These are phyloP conservation scores for Tuctoria greenei DNA, from an alignment of 176 grass and related monocot species.

Conservation along the genomic window DNA sequence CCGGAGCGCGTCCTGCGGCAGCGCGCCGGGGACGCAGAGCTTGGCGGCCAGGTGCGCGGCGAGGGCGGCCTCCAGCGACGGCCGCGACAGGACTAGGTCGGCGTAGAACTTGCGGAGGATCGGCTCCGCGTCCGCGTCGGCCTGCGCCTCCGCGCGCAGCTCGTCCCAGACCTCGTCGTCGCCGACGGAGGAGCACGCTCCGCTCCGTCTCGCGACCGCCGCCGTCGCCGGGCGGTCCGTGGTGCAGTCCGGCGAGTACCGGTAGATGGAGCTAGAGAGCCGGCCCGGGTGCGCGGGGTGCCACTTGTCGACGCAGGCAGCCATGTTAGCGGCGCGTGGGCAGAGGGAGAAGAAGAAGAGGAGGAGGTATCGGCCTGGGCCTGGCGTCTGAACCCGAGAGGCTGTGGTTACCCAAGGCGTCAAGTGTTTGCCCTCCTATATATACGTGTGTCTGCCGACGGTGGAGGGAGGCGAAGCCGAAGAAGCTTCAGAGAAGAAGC, in stretches of 20 bases:
- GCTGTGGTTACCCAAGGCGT: background rate
- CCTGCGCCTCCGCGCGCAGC: conserved; percentile 63
- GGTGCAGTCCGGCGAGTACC: background rate
- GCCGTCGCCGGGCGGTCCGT: background rate
- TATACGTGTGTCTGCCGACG: conserved; percentile 35
- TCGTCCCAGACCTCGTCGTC: conserved; percentile 56
- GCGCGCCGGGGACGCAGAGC: conserved; percentile 52
- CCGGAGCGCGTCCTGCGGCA: conserved; percentile 50
- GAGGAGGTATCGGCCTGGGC: background rate
- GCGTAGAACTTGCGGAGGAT: conserved; percentile 59
- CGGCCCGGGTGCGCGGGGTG: conserved; percentile 18
- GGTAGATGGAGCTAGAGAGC: conserved; percentile 21
- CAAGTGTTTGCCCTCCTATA: conserved; percentile 35
- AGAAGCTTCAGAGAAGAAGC: conserved; percentile 49
- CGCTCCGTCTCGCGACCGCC: background rate
- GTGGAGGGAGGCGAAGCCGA: too few relatives aligned
- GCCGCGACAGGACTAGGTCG: conserved; percentile 56
- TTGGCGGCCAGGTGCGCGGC: conserved; percentile 65
- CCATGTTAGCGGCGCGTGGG: conserved; percentile 35
- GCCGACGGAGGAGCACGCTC: background rate
- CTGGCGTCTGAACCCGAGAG: background rate
- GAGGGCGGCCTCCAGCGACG: conserved; percentile 70
- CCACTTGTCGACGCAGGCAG: conserved; percentile 79
- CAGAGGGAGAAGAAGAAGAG: background rate
- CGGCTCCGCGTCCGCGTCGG: conserved; percentile 60